Base-by-base conservation (phyloP, 345 rosid genomes). In the Erysimum cheiranthoides region DNA sequence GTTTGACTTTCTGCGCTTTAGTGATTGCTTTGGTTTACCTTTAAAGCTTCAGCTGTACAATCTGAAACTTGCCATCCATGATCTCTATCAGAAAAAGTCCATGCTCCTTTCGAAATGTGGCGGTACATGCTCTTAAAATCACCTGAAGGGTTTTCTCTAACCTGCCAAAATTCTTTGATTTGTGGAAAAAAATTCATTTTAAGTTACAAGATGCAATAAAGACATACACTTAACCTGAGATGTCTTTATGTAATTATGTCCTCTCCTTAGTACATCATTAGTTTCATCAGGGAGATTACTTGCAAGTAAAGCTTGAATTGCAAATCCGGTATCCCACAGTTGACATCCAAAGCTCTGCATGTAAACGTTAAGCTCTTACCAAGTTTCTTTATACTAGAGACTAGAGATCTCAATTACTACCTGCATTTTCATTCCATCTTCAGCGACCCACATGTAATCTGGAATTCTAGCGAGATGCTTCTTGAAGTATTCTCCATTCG, bases 1-100 rank as follows among this genome's bases (percentile, higher is more conserved):
- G 13, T 39, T 39, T 2, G 12, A 8, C 12, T 10, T 34, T 6
- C 7, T 34, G 6, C 6, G 35, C 36, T 39, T 39, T 10, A 39
- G 43, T 39, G 43, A 10, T 39, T 39, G 43, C 4, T 39, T 39
- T 39, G 43, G 6, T 39, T 39, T 59, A 86, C 95, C 84, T 88
- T 90, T 3, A 90, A 70, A 11, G 89, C 90, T 81, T 90, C 92
- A 28, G 82, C 81, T 3, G 90, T 89, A 77, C 92, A 84, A 66
- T 89, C 95, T 17, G 92, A 89, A 60, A 81, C 92, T 77, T 86
- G 90, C 95, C 89, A 85, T 8, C 92, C 88, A 35, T 90, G 92
- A 70, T 88, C 96, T 84, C 82, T 89, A 52, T 68, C 82, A 2
- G 89, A 81, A 31, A 87, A 86, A 40, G 95, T 85, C 92, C 90